phyloP scores from a whole-genome alignment of 164 flowering plant species.

The Annona cherimola region DNA sequence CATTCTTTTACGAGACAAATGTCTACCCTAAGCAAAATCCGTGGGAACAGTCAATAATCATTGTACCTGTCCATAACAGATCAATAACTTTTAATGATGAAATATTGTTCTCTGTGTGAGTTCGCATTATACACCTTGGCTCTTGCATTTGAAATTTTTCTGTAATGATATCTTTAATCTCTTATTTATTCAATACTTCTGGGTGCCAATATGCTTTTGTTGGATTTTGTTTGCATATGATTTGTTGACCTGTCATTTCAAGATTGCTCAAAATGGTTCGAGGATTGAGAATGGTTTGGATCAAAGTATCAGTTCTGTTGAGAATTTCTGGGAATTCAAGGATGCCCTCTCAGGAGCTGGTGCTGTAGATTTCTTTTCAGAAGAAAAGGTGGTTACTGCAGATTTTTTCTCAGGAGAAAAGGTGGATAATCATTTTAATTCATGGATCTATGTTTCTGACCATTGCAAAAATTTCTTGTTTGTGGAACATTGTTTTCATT shows the following conservation, averaged over 20 bases:
- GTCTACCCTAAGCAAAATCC: too few species aligned
- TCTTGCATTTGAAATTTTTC: too few species aligned
- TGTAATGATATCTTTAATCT: too few species aligned
- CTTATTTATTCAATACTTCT: too few species aligned
- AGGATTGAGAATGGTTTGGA: conserved; percentile 14
- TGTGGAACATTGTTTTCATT: neutral
- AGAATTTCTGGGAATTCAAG: conserved; percentile 32
- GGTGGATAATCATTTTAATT: neutral
- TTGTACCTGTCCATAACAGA: too few species aligned
- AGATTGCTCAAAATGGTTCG: conserved; percentile 8
- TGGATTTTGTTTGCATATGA: neutral
- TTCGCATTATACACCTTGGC: too few species aligned
- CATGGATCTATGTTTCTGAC: neutral
- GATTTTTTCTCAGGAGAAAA: neutral
- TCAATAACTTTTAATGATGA: too few species aligned
- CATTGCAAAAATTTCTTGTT: neutral
- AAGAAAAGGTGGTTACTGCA: neutral
- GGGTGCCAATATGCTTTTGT: neutral
- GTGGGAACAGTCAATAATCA: too few species aligned
- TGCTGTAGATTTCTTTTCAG: neutral
- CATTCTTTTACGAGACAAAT: too few species aligned
- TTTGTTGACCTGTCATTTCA: conserved; percentile 5
- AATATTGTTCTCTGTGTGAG: too few species aligned
- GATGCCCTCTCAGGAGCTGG: conserved; percentile 28
- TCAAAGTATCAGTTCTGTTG: conserved; percentile 24